phyloP scores from a whole-genome alignment of 192 early-diverging fungal species.

The Glomus cerebriforme region DNA sequence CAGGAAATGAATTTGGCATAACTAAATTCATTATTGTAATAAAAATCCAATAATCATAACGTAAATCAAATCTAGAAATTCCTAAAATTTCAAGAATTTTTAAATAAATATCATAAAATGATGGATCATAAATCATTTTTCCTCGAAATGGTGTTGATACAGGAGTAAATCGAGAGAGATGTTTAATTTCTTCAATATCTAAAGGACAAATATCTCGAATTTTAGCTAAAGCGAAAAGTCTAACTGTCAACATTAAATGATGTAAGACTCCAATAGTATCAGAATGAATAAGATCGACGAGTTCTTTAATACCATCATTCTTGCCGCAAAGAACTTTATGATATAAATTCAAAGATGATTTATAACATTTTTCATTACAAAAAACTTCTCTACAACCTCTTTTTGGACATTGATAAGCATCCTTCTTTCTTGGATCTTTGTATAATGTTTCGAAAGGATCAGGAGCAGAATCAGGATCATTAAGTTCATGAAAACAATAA shows the following conservation, averaged over 20 bases:
- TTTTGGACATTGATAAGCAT: neutral
- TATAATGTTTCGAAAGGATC: neutral
- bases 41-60: slow-evolving; percentile 22
- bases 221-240: neutral
- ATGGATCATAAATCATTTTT: neutral
- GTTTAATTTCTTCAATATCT: neutral
- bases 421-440: neutral
- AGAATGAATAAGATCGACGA: neutral
- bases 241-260: neutral
- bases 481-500: neutral
- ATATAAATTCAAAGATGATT: neutral
- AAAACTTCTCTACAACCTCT: neutral
- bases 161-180: neutral
- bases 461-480: neutral
- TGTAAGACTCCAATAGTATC: neutral
- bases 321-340: slow-evolving; percentile 8
- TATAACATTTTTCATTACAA: slow-evolving; percentile 4
- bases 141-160: neutral
- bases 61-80: slow-evolving; percentile 9
- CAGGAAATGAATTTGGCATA: neutral
- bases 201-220: slow-evolving; percentile 8
- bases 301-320: neutral
- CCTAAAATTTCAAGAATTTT: neutral
- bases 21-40: neutral
- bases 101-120: neutral